Evolutionary conservation across 345 rosid genomes (phyloP), one percentile per base, ranked within the genome.

Genomic region (Balakata baccata): DNA sequence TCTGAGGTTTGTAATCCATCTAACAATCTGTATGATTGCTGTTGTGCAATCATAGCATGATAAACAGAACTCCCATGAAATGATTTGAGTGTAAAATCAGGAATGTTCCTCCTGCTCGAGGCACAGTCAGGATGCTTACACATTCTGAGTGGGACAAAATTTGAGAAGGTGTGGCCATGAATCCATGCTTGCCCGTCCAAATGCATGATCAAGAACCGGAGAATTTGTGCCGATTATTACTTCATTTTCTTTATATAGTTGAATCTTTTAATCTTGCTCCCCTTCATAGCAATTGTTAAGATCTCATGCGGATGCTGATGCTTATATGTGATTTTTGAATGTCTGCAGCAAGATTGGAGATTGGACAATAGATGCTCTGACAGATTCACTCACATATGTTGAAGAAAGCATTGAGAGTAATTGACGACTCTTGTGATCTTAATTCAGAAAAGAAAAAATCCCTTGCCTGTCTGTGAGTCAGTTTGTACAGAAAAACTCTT

Each of bases 161-260:
- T 69, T 84, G 91, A 67, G 97, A 29, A 92, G 81, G 90, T 89
- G 78, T 89, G 99, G 81, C 96, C 99, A 41, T 41, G 99, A 95
- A 81, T 95, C 99, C 77, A 90, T 83, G 85, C 91, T 90, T 81
- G 97, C 97, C 73, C 90, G 97, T 62, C 92, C 96, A 64, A 88
- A 87, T 80, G 97, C 98, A 29, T 77, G 78, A 64, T 83, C 92
- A 79, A 92, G 99, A 84, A 87, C 90, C 1, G 97, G 91, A 74
- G 98, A 92, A 75, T 74, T 87, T 29, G 16, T 91, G 62, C 83
- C 51, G 66, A 81, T 7, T 58, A 47, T 61, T 25, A 14, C 72
- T 73, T 67, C 29, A 29, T 39, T 29, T 47, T 67, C 34, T 61
- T 54, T 77, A 11, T 3, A 37, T 29, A 11, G 11, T 11, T 60